These are phyloP conservation scores for Triticum monococcum DNA, from an alignment of 176 grass and related monocot species.

Conservation along the genomic window DNA sequence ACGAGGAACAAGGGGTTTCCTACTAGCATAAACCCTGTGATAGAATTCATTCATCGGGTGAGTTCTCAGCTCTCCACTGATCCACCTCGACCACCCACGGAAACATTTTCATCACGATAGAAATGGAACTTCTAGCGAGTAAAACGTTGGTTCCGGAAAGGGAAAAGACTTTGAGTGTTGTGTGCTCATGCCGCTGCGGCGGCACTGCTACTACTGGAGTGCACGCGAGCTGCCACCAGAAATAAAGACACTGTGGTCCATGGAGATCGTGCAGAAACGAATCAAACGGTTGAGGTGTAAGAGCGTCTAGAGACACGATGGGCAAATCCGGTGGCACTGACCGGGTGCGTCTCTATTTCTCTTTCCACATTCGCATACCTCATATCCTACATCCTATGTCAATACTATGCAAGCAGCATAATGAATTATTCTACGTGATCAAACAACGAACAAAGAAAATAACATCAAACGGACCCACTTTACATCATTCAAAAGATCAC, in stretches of 20 bases:
- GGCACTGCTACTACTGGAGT: not conserved
- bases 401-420: too few species aligned
- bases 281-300: not conserved
- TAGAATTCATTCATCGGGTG: not conserved
- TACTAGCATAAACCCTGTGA: too few species aligned
- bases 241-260: not conserved
- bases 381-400: too few species aligned
- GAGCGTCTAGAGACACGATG: too few species aligned
- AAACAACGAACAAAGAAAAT: too few species aligned
- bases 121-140: not conserved
- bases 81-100: not conserved
- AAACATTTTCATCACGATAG: not conserved
- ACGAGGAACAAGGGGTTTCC: not conserved
- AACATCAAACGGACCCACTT: too few species aligned
- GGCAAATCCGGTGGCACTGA: too few species aligned
- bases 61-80: not conserved
- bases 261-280: not conserved
- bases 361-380: too few species aligned
- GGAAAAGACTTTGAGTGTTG: not conserved
- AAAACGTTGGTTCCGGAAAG: too few species aligned
- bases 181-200: not conserved
- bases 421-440: too few species aligned
- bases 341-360: too few species aligned
- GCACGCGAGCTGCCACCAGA: not conserved
- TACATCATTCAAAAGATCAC: too few species aligned